phyloP scores from a whole-genome alignment of 768 basidiomycete genomes.

The Termitomyces sp. region DNA sequence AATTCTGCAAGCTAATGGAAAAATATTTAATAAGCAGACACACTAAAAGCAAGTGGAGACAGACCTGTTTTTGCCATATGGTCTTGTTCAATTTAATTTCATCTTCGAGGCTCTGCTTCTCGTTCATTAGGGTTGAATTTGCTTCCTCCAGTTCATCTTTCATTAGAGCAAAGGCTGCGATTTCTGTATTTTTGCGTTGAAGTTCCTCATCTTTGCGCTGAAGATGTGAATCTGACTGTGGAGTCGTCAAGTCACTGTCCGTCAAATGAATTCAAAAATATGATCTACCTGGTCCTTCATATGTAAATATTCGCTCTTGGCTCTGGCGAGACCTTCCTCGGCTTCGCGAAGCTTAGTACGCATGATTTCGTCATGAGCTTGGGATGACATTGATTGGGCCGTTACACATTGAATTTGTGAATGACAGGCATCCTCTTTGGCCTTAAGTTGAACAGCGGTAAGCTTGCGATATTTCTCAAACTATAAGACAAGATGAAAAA shows the following conservation, averaged over 20 bases:
- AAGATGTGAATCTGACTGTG: not conserved
- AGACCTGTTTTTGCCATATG: not conserved
- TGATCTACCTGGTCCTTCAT: slow-evolving; percentile 25
- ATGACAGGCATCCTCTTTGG: not conserved
- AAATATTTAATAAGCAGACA: not conserved
- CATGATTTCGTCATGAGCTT: not conserved
- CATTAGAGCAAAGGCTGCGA: not conserved
- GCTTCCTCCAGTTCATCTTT: not conserved
- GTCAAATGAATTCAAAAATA: not conserved
- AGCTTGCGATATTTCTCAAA: not conserved
- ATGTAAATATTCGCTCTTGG: slow-evolving; percentile 26
- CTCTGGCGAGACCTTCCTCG: slow-evolving; percentile 28
- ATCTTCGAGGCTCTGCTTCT: not conserved
- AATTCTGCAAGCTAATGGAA: not conserved
- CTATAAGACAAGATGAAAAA: slow-evolving; percentile 6
- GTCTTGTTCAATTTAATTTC: not conserved
- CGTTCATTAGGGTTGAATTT: not conserved
- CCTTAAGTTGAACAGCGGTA: not conserved
- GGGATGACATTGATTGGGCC: not conserved
- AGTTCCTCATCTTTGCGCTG: not conserved
- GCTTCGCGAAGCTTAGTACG: slow-evolving; percentile 22
- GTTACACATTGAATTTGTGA: not conserved
- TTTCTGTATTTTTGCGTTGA: not conserved
- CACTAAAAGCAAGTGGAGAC: not conserved
- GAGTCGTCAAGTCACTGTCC: not conserved